phyloP scores from a whole-genome alignment of 306 rosid species.

The Delonix regia region DNA sequence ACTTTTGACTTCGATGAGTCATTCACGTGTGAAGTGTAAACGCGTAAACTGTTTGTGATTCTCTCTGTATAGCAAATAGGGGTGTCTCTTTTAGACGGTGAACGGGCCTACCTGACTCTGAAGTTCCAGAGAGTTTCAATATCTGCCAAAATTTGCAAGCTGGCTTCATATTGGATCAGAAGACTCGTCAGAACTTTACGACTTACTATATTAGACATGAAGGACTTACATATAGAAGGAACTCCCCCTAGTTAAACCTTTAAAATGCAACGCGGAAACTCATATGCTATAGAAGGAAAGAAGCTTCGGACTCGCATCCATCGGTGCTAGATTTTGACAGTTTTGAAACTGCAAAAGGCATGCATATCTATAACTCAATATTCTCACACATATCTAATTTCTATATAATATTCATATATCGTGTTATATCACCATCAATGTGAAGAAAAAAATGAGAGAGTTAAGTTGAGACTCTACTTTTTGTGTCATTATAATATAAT shows the following conservation, averaged over 20 bases:
- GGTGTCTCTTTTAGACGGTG: conserved; percentile 8
- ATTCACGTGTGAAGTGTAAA: not conserved
- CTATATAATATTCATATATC: not conserved
- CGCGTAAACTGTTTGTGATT: conserved; percentile 33
- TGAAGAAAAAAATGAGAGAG: not conserved
- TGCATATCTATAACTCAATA: not conserved
- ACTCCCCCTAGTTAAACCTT: not conserved
- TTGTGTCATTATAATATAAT: not conserved
- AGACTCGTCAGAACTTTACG: not conserved
- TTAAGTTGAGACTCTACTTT: too few relatives aligned
- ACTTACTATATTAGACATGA: too few relatives aligned
- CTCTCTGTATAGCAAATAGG: not conserved
- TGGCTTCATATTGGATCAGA: conserved; percentile 27
- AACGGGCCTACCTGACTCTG: conserved; percentile 24
- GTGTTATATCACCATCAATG: not conserved
- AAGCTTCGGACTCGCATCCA: not conserved
- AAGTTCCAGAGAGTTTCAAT: conserved; percentile 3
- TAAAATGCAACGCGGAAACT: not conserved
- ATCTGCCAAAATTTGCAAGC: conserved; percentile 41
- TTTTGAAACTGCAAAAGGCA: not conserved
- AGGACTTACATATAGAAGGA: too few relatives aligned
- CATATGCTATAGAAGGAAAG: not conserved
- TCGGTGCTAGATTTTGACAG: conserved; percentile 4
- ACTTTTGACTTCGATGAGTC: conserved; percentile 17
- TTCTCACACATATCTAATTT: too few relatives aligned